A percentile compares a stretch with the other conserved stretches of the same genome.
Conservation (phyloP, 1,284 basidiomycete species). For the Leccinum fallax region DNA sequence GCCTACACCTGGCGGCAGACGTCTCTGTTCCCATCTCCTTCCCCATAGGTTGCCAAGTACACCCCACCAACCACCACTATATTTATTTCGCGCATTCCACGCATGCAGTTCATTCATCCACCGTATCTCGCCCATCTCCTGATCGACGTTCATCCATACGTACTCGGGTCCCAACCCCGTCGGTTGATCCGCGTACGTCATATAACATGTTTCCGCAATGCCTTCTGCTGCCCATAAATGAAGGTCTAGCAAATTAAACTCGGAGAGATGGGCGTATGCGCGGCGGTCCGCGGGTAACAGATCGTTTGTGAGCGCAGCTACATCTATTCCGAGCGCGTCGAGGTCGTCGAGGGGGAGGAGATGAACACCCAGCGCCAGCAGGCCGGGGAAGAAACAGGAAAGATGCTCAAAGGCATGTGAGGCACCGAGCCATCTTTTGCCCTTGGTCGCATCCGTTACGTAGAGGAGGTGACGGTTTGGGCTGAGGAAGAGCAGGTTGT, state of each 20-base stretch:
- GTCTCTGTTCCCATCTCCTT: constrained; percentile 26
- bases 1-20: constrained; percentile 54
- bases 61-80: not conserved
- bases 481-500: constrained; percentile 65
- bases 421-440: constrained; percentile 32
- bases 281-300: constrained; percentile 40
- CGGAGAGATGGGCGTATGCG: constrained; percentile 37
- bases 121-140: constrained; percentile 25
- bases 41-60: not conserved
- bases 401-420: constrained; percentile 71
- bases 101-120: constrained; percentile 57
- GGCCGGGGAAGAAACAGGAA: constrained; percentile 75
- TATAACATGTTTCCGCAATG: constrained; percentile 68
- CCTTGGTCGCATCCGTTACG: constrained; percentile 54
- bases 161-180: constrained; percentile 65
- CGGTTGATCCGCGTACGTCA: constrained; percentile 62
- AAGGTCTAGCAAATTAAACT: constrained; percentile 49
- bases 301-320: constrained; percentile 37
- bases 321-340: constrained; percentile 43
- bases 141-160: constrained; percentile 42
- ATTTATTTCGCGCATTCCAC: constrained; percentile 44
- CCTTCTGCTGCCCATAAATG: constrained; percentile 71
- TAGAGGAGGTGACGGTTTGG: constrained; percentile 69
- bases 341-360: constrained; percentile 58
- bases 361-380: constrained; percentile 71